phyloP scores from a whole-genome alignment of 345 rosid species.

The Mangifera indica region DNA sequence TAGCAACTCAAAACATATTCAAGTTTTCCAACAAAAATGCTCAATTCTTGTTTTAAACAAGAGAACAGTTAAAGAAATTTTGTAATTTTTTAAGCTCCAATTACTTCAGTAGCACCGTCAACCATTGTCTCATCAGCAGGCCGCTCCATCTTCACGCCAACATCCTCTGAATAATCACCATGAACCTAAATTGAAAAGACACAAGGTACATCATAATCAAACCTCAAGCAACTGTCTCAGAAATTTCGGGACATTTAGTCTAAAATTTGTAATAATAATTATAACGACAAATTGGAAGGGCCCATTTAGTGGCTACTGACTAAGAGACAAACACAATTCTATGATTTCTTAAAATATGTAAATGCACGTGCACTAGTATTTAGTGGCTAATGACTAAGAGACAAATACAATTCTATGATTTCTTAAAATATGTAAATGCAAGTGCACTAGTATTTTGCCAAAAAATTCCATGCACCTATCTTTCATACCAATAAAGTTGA shows the following conservation, averaged over 20 bases:
- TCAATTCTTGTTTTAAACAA: neutral
- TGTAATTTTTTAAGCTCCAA: conserved; percentile 45
- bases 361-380: neutral
- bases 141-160: conserved; percentile 78
- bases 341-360: neutral
- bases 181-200: conserved; percentile 53
- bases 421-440: neutral
- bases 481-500: neutral
- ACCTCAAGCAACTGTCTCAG: no score
- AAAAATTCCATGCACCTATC: neutral
- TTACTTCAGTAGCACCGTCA: conserved; percentile 56
- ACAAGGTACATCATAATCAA: neutral
- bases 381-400: no score
- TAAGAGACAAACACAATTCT: no score
- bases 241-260: no score
- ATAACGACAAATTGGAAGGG: no score
- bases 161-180: conserved; percentile 80
- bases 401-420: neutral
- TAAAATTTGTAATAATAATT: no score
- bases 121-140: conserved; percentile 68
- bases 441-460: neutral
- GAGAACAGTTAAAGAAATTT: neutral
- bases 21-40: conserved; percentile 11
- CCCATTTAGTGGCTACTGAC: no score
- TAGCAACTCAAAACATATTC: conserved; percentile 13